phyloP scores from a whole-genome alignment of 306 rosid species.

The Glycine latifolia region DNA sequence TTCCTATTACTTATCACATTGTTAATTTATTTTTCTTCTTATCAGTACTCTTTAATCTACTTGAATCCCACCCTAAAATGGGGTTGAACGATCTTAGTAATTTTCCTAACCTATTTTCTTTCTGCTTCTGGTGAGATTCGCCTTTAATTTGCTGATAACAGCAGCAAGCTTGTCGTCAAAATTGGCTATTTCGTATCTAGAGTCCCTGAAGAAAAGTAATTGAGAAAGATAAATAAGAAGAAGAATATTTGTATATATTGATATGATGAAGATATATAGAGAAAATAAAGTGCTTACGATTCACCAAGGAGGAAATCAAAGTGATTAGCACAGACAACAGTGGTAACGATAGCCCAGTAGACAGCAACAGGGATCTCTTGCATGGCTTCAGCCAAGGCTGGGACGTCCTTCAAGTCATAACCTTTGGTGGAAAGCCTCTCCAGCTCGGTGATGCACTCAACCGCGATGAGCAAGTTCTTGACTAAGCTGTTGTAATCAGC shows the following conservation, averaged over 20 bases:
- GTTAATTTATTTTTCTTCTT: too few species aligned
- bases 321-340: conserved; percentile 47
- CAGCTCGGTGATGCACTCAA: conserved; percentile 63
- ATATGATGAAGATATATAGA: too few species aligned
- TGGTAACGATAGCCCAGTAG: conserved; percentile 58
- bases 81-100: too few species aligned
- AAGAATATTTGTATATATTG: too few species aligned
- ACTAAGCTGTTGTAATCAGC: conserved; percentile 48
- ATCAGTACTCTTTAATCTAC: too few species aligned
- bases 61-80: too few species aligned
- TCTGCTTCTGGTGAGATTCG: conserved; percentile 49
- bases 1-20: too few species aligned
- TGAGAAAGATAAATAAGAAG: too few species aligned
- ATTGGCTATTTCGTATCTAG: conserved; percentile 39
- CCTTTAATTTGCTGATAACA: conserved; percentile 53
- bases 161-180: conserved; percentile 48
- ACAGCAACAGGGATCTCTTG: conserved; percentile 55
- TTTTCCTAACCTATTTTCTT: conserved; percentile 46
- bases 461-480: conserved; percentile 47
- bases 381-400: conserved; percentile 48
- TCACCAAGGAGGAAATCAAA: conserved; percentile 45
- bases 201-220: conserved; percentile 37
- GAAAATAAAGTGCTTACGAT: conserved; percentile 35
- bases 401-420: conserved; percentile 48
- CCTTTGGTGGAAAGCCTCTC: conserved; percentile 57